These are phyloP conservation scores for Phytophthora citricola DNA, from an alignment of 352 stramenopile genomes.

Conservation along the genomic window DNA sequence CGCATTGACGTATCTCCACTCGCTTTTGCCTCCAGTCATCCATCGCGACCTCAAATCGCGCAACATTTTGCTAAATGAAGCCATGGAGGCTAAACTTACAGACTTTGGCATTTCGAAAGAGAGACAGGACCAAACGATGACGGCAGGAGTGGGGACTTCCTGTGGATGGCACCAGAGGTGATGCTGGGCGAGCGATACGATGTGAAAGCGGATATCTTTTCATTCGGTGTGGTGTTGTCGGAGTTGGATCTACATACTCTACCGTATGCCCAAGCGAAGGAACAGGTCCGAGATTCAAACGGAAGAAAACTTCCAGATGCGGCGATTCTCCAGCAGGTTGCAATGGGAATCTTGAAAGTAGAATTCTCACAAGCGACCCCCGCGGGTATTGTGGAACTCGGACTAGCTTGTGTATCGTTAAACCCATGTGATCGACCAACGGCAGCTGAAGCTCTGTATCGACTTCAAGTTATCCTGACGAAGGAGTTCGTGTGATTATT, in stretches of 20 bases:
- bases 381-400: constrained; percentile 28
- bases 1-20: constrained; percentile 45
- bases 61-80: constrained; percentile 39
- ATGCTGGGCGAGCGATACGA: constrained; percentile 42
- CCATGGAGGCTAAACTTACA: constrained; percentile 35
- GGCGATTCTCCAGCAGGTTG: constrained; percentile 44
- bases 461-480: constrained; percentile 30
- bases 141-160: constrained; percentile 34
- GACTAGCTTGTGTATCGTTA: constrained; percentile 37
- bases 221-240: constrained; percentile 45
- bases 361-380: constrained; percentile 28
- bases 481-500: constrained; percentile 15
- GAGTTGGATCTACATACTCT: constrained; percentile 39
- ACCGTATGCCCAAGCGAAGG: constrained; percentile 37
- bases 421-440: constrained; percentile 38
- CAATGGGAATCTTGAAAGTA: constrained; percentile 40
- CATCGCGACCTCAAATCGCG: constrained; percentile 43
- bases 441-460: constrained; percentile 42
- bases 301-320: constrained; percentile 29
- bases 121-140: constrained; percentile 39
- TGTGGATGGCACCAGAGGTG: constrained; percentile 80
- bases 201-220: constrained; percentile 48
- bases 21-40: constrained; percentile 37
- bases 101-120: constrained; percentile 44
- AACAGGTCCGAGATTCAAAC: constrained; percentile 19